Evolutionary conservation across 495 filamentous ascomycete genomes (phyloP), one percentile per base, ranked within the genome.

Genomic region (Aspergillus mulundensis): DNA sequence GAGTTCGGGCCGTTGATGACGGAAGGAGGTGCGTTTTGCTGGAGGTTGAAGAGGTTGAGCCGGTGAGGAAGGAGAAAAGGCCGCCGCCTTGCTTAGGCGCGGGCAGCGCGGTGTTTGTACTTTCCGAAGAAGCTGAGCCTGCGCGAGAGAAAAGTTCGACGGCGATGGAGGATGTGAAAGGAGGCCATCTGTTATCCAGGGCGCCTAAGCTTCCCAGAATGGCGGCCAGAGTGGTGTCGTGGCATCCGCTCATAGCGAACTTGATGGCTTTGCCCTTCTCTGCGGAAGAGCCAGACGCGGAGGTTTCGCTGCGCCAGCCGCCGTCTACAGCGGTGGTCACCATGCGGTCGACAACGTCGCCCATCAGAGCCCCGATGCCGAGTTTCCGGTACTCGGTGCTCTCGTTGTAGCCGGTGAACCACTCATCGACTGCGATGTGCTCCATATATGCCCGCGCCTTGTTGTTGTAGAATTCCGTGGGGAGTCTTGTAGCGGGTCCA

Each of bases 191-290:
- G 19, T 73, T 75, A 42, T 91, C 77, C 66, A 86, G 94, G 6
- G 87, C 85, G 8, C 94, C 94, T 1, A 97, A 61, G 57, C 87
- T 90, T 8, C 87, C 77, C 34, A 98, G 71, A 11, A 95, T 70
- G 0, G 79, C 89, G 5, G 89, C 94, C 8, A 97, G 76, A 18
- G 94, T 97, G 10, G 94, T 97, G 69, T 98, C 94, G 66, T 98
- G 94, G 62, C 91, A 96, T 18, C 94, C 94, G 61, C 84, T 87
- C 60, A 98, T 72, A 5, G 83, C 87, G 32, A 91, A 77, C 58
- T 84, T 87, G 59, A 87, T 79, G n/a, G 79, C 70, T 49, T 73
- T 79, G 68, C 79, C 79, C 45, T 72, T 69, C 1, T 71, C 65
- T 21, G 77, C 56, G 7, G 65, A 61, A 16, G 70, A 67, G 7